A percentile compares a stretch with the other conserved stretches of the same genome.
phyloP scores from a whole-genome alignment of 768 basidiomycete genomes.

The Xanthoconium stramineum region DNA sequence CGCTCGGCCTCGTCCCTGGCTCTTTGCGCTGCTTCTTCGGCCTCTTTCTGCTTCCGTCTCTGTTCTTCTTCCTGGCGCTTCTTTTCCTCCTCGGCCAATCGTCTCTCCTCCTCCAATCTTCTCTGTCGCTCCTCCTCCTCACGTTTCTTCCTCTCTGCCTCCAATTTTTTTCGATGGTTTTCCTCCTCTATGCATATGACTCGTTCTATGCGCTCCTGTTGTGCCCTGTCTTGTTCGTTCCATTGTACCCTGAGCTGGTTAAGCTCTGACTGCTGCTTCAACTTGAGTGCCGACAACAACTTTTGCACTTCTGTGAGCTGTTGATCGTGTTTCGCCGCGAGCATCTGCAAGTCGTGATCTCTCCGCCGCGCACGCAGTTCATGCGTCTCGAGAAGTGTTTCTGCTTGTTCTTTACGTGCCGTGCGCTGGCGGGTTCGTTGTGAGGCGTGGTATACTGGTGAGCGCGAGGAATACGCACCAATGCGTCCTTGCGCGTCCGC shows the following conservation, averaged over 20 bases:
- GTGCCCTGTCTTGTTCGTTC: slow-evolving; percentile 41
- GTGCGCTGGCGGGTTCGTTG: slow-evolving; percentile 28
- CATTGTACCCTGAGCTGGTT: slow-evolving; percentile 41
- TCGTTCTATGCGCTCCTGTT: slow-evolving; percentile 59
- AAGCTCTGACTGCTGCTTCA: slow-evolving; percentile 47
- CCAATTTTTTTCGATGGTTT: slow-evolving; percentile 47
- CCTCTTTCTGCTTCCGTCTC: slow-evolving; percentile 34
- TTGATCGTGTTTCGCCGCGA: slow-evolving; percentile 41
- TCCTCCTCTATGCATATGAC: slow-evolving; percentile 65
- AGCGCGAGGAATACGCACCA: slow-evolving; percentile 30
- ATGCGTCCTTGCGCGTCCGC: slow-evolving; percentile 43
- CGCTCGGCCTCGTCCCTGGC: slow-evolving; percentile 34
- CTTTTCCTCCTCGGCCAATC: slow-evolving; percentile 42
- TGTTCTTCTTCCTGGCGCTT: slow-evolving; percentile 42
- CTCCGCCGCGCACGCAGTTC: slow-evolving; percentile 9
- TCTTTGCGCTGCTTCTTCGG: slow-evolving; percentile 29
- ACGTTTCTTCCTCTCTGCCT: slow-evolving; percentile 51
- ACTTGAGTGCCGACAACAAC: slow-evolving; percentile 40
- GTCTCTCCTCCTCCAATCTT: slow-evolving; percentile 48
- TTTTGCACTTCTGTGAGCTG: slow-evolving; percentile 52
- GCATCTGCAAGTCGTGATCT: slow-evolving; percentile 25
- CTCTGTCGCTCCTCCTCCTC: slow-evolving; percentile 47
- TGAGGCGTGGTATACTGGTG: background rate
- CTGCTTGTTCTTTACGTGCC: slow-evolving; percentile 35
- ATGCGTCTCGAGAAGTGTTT: slow-evolving; percentile 17